These are phyloP conservation scores for Silene conica DNA, from an alignment of 148 eudicot species.

Conservation along the genomic window DNA sequence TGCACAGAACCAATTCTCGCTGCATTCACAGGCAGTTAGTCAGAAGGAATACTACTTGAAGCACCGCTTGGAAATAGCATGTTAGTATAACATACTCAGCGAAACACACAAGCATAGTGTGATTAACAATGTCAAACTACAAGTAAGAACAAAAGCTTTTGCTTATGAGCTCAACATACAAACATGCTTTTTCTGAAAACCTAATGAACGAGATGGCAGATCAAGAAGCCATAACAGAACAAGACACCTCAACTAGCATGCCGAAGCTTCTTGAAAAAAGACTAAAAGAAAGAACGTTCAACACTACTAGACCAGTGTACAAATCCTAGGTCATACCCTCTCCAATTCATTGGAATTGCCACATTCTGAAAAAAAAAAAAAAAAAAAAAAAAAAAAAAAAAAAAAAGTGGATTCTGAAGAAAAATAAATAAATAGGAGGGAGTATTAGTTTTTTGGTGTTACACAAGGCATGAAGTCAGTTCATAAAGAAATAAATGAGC, in stretches of 20 bases:
- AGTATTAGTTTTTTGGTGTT: too few relatives aligned
- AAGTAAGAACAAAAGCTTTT: not conserved
- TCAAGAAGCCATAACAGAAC: not conserved
- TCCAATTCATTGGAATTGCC: too few relatives aligned
- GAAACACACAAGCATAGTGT: not conserved
- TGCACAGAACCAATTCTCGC: slow-evolving; percentile 87
- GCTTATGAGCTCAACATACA: not conserved
- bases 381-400: too few relatives aligned
- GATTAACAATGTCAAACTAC: too few relatives aligned
- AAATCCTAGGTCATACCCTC: too few relatives aligned
- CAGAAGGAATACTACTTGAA: slow-evolving; percentile 13
- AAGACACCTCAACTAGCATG: not conserved
- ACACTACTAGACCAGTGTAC: too few relatives aligned
- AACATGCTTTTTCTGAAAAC: not conserved
- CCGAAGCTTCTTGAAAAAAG: not conserved
- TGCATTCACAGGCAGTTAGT: slow-evolving; percentile 33
- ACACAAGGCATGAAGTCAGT: too few relatives aligned
- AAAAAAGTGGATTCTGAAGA: too few relatives aligned
- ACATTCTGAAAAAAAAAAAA: too few relatives aligned
- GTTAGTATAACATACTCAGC: not conserved
- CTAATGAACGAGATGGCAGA: not conserved
- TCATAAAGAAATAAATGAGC: not conserved
- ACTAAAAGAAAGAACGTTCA: not conserved
- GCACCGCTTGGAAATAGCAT: not conserved
- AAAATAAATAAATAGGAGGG: too few relatives aligned